Base-by-base conservation (phyloP, 1,139 yeast species). In the Saccharomyces hybrid region DNA sequence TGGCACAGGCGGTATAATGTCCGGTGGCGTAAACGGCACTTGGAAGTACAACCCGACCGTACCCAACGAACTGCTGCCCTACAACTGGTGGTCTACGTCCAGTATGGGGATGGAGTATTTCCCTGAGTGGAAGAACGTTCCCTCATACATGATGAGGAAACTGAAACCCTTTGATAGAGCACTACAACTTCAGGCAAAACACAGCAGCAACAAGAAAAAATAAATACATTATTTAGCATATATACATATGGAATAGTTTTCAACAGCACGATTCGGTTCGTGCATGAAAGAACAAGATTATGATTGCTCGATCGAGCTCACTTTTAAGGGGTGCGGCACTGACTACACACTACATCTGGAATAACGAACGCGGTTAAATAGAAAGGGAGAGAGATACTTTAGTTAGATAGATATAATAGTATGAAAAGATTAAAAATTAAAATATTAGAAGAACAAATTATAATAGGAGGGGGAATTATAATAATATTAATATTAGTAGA, bases 81-180 rank as follows among this genome's bases (percentile, higher is more conserved):
- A 58, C 52, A 62, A 57, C 44, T 58, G 63, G 55, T 66, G 70
- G 70, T 59, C 64, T 12, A 56, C 63, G 24, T 63, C 66, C 29
- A 56, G 61, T 26, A 58, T 67, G 62, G 70, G 68, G 16, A 64
- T 67, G 69, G 67, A 67, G 54, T 59, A 59, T 50, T 64, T 63
- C 49, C 67, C 68, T 6, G 71, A 67, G 57, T 67, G 71, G 71
- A 51, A 55, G 7, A 58, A 55, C n/a, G 59, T 67, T 3, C 71
- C 70, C 5, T 55, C 58, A 14, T 57, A 57, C 14, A 59, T 64
- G 21, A 56, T 61, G n/a, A 57, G 61, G 47, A 53, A 56, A 41
- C 54, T 66, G 49, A 64, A 61, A 55, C 71, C 71, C 21, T 67
- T 59, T 55, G 65, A 65, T 50, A 46, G 55, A 48, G 48, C 51